These are phyloP conservation scores for Aspergillus haitiensis DNA, from an alignment of 495 filamentous ascomycete genomes.

Conservation along the genomic window DNA sequence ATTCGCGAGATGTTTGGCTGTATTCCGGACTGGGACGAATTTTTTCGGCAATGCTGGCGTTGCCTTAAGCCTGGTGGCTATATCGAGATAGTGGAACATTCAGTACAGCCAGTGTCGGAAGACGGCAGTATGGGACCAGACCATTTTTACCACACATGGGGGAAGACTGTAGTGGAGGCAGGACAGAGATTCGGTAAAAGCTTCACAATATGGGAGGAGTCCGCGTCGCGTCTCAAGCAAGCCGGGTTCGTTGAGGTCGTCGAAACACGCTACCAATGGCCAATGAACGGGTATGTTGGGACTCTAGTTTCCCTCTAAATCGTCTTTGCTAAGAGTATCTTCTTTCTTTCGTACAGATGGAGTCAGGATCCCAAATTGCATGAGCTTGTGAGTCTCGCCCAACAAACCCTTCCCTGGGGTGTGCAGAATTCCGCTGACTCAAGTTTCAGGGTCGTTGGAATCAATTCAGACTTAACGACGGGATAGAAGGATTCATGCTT, in stretches of 20 bases:
- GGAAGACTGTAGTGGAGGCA: slow-evolving; percentile 51
- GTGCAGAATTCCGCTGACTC: background rate
- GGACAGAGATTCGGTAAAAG: slow-evolving; percentile 50
- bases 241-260: slow-evolving; percentile 61
- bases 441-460: slow-evolving; percentile 54
- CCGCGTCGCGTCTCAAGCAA: slow-evolving; percentile 37
- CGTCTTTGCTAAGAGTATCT: background rate
- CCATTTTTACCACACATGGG: slow-evolving; percentile 56
- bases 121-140: slow-evolving; percentile 50
- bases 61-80: slow-evolving; percentile 65
- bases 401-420: background rate
- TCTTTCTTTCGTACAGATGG: slow-evolving; percentile 47
- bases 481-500: slow-evolving; percentile 58
- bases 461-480: slow-evolving; percentile 57
- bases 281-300: slow-evolving; percentile 36
- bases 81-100: slow-evolving; percentile 61
- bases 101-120: slow-evolving; percentile 48
- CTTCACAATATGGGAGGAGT: slow-evolving; percentile 48
- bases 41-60: slow-evolving; percentile 36
- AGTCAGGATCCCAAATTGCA: slow-evolving; percentile 63
- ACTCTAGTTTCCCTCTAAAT: background rate
- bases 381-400: slow-evolving; percentile 41
- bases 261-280: slow-evolving; percentile 60
- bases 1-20: slow-evolving; percentile 57
- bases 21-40: slow-evolving; percentile 60